Base-by-base conservation (phyloP, 805 yeast genomes). In the Wickerhamiella siamensis region DNA sequence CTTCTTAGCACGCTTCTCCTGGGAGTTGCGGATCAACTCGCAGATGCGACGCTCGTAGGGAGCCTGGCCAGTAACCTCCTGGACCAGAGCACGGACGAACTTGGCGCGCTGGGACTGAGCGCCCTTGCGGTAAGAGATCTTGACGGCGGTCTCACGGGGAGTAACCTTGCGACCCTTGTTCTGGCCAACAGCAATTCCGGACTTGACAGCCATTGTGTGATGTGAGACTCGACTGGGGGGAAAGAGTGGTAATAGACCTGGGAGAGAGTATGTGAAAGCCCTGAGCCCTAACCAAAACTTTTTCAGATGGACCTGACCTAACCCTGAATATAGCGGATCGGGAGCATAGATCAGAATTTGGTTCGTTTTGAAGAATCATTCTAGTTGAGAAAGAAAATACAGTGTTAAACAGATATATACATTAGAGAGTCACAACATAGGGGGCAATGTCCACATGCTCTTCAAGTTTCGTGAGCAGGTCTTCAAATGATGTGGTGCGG, bases 1-100 rank as follows among this genome's bases (percentile, higher is more conserved):
- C 86, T 91, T 91, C 84, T 91, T 83, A 60, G 99, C 98, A 78
- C 97, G 91, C 94, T 91, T 91, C 76, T 91, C 99, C 79, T 95
- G 95, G 69, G 95, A 87, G 77, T 93, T 91, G 80, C 98, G 91
- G 81, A 91, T 78, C 74, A 91, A 79, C 76, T 91, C 99, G 65
- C 93, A 82, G 69, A 91, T 79, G 76, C 99, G 87, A 79, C 95
- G 87, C 77, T 91, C 99, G 72, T 91, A 91, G 73, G 99, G 98
- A 57, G 99, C 95, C 66, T 91, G 78, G 69, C 98, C 98, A 59
- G 94, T 74, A 61, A 91, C 96, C 75, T 91, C 99, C 68, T 79
- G 79, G 69, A 91, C 94, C 53, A 91, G 73, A 63, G 79, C 75
- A 72, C 98, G 82, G 65, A 93, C 99, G 65, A 91, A 93, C 48